phyloP scores from a whole-genome alignment of 2,329 filamentous ascomycete species.

The Pyricularia pennisetigena region DNA sequence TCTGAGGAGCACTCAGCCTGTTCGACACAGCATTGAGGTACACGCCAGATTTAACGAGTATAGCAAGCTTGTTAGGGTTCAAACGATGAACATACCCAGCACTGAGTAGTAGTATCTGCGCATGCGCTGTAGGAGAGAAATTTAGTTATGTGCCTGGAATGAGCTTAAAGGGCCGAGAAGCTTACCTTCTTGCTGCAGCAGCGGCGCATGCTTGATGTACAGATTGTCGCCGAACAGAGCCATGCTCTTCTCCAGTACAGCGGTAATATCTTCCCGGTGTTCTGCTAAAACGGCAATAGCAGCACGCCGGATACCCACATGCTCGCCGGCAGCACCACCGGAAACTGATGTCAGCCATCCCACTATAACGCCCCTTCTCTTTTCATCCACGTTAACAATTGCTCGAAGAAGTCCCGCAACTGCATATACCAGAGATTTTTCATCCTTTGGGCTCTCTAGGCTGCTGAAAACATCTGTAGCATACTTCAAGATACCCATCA shows the following conservation, averaged over 20 bases:
- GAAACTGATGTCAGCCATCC: slow-evolving; percentile 56
- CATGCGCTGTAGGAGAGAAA: slow-evolving; percentile 47
- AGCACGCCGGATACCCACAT: slow-evolving; percentile 57
- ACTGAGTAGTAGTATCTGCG: slow-evolving; percentile 67
- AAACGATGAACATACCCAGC: slow-evolving; percentile 66
- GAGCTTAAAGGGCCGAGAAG: background rate
- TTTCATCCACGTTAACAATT: slow-evolving; percentile 35
- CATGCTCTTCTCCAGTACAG: slow-evolving; percentile 58
- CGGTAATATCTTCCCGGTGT: slow-evolving; percentile 39
- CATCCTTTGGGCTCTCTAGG: background rate
- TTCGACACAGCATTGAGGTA: slow-evolving; percentile 80
- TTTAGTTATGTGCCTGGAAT: slow-evolving; percentile 13
- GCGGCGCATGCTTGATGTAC: slow-evolving; percentile 75
- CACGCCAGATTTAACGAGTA: slow-evolving; percentile 58
- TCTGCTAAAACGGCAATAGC: slow-evolving; percentile 47
- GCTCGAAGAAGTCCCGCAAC: slow-evolving; percentile 45
- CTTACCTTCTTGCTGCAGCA: slow-evolving; percentile 80
- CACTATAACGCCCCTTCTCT: slow-evolving; percentile 43
- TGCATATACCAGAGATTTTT: slow-evolving; percentile 36
- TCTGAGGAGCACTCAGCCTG: slow-evolving; percentile 67
- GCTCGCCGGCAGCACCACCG: slow-evolving; percentile 54
- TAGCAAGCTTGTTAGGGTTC: slow-evolving; percentile 54
- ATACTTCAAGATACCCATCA: slow-evolving; percentile 11
- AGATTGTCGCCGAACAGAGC: slow-evolving; percentile 74
- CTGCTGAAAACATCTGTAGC: background rate